Base-by-base conservation (phyloP, 148 eudicot genomes). In the Pouteria glomerata region DNA sequence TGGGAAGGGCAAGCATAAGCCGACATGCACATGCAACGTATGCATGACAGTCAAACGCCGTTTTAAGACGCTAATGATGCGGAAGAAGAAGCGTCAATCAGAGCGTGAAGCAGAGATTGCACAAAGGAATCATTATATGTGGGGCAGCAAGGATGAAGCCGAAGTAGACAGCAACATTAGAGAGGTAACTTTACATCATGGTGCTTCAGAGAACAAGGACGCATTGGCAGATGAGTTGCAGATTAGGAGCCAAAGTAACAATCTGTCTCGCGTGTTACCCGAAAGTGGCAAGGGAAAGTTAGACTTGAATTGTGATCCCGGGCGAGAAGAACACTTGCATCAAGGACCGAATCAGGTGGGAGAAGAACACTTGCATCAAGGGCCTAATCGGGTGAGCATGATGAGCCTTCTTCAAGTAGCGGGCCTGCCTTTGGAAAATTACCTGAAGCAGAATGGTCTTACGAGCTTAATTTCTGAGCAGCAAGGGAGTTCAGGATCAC, bases 21-120 rank as follows among this genome's bases (percentile, higher is more conserved):
- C 96, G 26, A 82, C 80, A 1, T 90, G 96, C 81, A 81, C 78
- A 1, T 90, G 96, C 78, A 84, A 81, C 14, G 96, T 87, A 27
- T 90, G 96, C 77, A 77, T 82, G 87, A 87, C 96, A 11, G 92
- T 90, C 3, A 87, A 84, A 73, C 92, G 96, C 56, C 96, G 92
- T 60, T 90, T 90, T 73, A 87, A 85, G 69, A 87, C 96, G 63
- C 81, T 90, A 57, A 90, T 87, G 92, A 73, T 86, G 85, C 84
- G 92, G 58, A 87, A 87, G 61, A 84, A 88, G 83, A 80, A 88
- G 73, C 90, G 93, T 10, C 87, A 84, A 57, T 83, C 89, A 0
- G 88, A 85, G 37, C 85, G 82, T 16, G 91, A 87, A 78, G 90
- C 84, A 0, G 96, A 85, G 70, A 67, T 84, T 14, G 89, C 88